Conservation (phyloP, 139 green algal genomes). For the Tetradesmus lagerheimii region DNA sequence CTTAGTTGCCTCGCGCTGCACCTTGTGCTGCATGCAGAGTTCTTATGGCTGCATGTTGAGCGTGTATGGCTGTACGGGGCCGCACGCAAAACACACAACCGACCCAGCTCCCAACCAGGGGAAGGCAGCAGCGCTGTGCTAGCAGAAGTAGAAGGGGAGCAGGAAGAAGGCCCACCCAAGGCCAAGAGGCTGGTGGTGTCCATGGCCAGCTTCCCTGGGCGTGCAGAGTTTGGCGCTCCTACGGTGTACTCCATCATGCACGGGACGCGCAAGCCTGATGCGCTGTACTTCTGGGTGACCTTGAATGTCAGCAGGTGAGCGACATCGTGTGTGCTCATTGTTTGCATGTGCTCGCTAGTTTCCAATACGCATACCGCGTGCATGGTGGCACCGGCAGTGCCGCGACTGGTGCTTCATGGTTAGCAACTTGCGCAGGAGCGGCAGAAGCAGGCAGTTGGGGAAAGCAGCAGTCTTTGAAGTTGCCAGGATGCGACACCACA, state of each 20-base stretch:
- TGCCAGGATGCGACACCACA: too few relatives aligned
- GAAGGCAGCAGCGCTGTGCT: background rate
- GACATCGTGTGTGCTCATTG: background rate
- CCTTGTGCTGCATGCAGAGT: background rate
- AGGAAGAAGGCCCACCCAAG: background rate
- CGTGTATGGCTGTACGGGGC: background rate
- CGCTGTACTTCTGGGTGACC: constrained; percentile 4
- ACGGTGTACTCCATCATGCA: constrained; percentile 11
- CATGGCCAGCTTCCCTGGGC: background rate
- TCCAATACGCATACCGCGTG: too few relatives aligned
- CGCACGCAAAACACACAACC: background rate
- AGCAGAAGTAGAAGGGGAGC: background rate
- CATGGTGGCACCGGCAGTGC: too few relatives aligned
- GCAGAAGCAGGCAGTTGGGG: too few relatives aligned
- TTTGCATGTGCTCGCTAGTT: too few relatives aligned
- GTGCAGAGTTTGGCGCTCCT: background rate
- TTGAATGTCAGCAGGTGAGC: background rate
- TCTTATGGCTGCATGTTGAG: background rate
- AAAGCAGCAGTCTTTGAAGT: too few relatives aligned
- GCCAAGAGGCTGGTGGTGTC: background rate
- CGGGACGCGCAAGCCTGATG: background rate
- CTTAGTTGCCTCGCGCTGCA: too few relatives aligned
- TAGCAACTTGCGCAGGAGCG: too few relatives aligned
- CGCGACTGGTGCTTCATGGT: too few relatives aligned
- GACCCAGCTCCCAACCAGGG: background rate